Base-by-base conservation (phyloP, 2,329 filamentous ascomycete species). In the Calonectria montana region DNA sequence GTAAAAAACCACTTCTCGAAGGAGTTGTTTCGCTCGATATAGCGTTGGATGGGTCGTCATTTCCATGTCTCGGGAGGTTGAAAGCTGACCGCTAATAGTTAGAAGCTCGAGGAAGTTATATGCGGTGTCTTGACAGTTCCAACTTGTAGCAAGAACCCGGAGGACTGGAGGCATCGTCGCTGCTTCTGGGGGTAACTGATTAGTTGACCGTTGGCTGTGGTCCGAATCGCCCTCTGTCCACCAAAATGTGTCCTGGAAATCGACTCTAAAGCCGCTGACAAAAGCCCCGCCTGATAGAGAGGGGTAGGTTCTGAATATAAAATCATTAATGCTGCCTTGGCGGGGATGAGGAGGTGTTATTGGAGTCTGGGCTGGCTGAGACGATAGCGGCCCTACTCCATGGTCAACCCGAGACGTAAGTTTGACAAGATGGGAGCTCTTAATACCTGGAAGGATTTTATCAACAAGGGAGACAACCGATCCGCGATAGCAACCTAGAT, bases 161-260 rank as follows among this genome's bases (percentile, higher is more conserved):
- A 91, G 80, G 2, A 89, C 83, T 0, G 88, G 88, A 0, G 89
- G 87, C 8, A 87, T 81, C 31, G 84, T 82, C 15, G 84, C 82
- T 13, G 83, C 77, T 69, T 77, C 76, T 18, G 70, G 53, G 2
- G 71, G 59, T n/a, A 67, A 39, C 6, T 70, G 72, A 15, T 70
- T 71, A 31, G 72, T 67, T 29, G 76, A 66, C n/a, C 76, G 76
- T 55, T 77, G 77, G 47, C 71, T 73, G n/a, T 79, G 71, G 50
- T 80, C 85, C 27, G 88, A 79, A 73, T 89, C 86, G 59, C 77
- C 77, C 57, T 89, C 88, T 18, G 86, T 88, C 87, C 88, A 89
- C 89, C 89, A 91, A 76, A 91, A 91, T 2, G 84, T 84, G 74
- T 91, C 89, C 37, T 87, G 83, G 67, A 88, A 90, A 75, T 91